phyloP scores from a whole-genome alignment of 805 yeast species.

The Monosporozyma siamensis region DNA sequence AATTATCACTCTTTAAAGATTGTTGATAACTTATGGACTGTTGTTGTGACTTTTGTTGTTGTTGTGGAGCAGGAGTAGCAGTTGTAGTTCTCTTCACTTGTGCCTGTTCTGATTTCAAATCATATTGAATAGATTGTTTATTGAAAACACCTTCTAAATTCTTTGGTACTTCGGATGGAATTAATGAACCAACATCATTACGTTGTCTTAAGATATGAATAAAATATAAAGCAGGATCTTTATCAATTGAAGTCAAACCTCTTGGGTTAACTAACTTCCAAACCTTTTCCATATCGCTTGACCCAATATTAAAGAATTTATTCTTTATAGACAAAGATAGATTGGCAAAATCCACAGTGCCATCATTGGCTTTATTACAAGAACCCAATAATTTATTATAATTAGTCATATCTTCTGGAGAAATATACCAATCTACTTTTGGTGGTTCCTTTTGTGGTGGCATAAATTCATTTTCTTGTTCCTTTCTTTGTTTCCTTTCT shows the following conservation, averaged over 20 bases:
- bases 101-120: constrained; percentile 47
- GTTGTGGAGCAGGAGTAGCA: background rate
- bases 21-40: no score
- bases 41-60: no score
- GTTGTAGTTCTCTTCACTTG: constrained; percentile 28
- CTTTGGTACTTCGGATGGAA: constrained; percentile 93
- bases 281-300: constrained; percentile 76
- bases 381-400: constrained; percentile 67
- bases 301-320: constrained; percentile 64
- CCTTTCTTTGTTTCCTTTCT: constrained; percentile 61
- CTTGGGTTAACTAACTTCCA: constrained; percentile 95
- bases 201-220: constrained; percentile 88
- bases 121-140: constrained; percentile 71
- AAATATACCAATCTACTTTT: constrained; percentile 88
- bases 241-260: constrained; percentile 77
- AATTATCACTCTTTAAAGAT: no score
- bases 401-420: constrained; percentile 72
- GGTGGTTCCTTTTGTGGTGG: constrained; percentile 17
- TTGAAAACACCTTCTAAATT: constrained; percentile 85
- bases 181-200: constrained; percentile 64
- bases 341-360: constrained; percentile 68
- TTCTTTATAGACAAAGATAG: constrained; percentile 53
- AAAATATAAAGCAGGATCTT: constrained; percentile 83
- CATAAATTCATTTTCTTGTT: constrained; percentile 23
- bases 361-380: constrained; percentile 57